Conservation (phyloP, 768 basidiomycete species). For the Boletales sp. region DNA sequence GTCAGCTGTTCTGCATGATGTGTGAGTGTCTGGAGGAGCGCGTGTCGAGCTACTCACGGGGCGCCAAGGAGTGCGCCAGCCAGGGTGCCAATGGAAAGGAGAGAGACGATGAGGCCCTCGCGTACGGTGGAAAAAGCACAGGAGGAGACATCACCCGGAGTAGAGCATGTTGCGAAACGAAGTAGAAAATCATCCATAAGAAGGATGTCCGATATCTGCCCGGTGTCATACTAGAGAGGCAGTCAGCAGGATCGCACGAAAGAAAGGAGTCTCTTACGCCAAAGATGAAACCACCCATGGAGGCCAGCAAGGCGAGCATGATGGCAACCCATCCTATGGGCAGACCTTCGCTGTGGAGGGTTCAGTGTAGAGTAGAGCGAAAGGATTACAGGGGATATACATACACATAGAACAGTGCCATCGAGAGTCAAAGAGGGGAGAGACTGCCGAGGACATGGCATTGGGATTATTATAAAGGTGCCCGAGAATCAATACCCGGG, state of each 20-base stretch:
- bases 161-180: constrained; percentile 56
- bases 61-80: constrained; percentile 61
- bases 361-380: background rate
- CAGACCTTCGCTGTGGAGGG: constrained; percentile 44
- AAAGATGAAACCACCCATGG: constrained; percentile 70
- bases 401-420: constrained; percentile 16
- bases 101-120: constrained; percentile 64
- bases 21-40: background rate
- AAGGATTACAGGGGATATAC: background rate
- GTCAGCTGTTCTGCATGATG: constrained; percentile 50
- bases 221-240: constrained; percentile 56
- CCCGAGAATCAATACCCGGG: no score
- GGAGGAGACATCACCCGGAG: constrained; percentile 34
- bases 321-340: constrained; percentile 63
- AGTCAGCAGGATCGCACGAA: constrained; percentile 2
- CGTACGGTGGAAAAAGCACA: constrained; percentile 56
- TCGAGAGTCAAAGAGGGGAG: no score
- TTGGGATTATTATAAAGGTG: no score
- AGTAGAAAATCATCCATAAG: constrained; percentile 66
- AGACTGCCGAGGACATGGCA: no score
- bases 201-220: constrained; percentile 75
- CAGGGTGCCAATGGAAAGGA: constrained; percentile 69
- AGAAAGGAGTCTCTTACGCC: constrained; percentile 29
- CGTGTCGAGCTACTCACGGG: constrained; percentile 37
- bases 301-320: constrained; percentile 62